phyloP scores from a whole-genome alignment of 2,329 filamentous ascomycete species.

The Talaromyces verruculosus region DNA sequence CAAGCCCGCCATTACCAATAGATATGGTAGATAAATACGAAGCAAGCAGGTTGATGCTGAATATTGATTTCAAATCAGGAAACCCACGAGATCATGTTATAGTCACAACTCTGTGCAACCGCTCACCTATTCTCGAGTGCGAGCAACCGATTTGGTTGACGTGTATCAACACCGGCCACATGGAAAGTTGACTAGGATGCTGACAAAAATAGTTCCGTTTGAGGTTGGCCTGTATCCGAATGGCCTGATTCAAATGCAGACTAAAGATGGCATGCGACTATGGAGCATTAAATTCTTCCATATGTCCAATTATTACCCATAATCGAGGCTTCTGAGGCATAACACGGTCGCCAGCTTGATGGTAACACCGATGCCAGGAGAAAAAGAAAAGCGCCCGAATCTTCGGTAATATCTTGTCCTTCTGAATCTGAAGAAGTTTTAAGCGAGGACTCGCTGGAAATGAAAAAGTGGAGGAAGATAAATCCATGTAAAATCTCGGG shows the following conservation, averaged over 20 bases:
- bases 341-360: background rate
- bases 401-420: background rate
- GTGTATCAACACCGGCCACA: constrained; percentile 2
- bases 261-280: background rate
- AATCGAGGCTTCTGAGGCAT: background rate
- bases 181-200: background rate
- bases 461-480: background rate
- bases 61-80: background rate
- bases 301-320: background rate
- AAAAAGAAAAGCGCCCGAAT: background rate
- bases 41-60: background rate
- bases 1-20: background rate
- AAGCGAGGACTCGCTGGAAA: background rate
- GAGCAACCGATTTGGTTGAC: background rate
- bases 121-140: background rate
- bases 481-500: background rate
- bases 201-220: background rate
- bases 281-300: background rate
- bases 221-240: background rate
- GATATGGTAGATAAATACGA: background rate
- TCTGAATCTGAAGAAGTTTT: background rate
- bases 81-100: background rate
- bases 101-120: background rate
- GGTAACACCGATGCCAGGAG: background rate
- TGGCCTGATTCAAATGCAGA: background rate